These are phyloP conservation scores for Apiospora arundinis DNA, from an alignment of 2,329 filamentous ascomycete genomes.

Conservation along the genomic window DNA sequence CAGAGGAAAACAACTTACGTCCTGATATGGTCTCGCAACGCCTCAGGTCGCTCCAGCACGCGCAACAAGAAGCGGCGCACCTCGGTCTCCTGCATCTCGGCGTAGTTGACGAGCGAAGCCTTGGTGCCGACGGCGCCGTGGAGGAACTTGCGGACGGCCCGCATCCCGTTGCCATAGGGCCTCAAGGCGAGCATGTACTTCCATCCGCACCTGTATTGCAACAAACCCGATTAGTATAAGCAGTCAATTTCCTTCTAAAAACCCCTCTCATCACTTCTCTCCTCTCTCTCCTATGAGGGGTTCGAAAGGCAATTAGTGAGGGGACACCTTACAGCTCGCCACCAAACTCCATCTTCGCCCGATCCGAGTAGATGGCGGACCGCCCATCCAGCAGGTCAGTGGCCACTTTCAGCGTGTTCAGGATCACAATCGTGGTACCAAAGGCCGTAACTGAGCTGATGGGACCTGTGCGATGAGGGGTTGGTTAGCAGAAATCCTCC, in stretches of 20 bases:
- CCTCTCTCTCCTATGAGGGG: too few relatives aligned
- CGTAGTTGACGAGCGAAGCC: constrained; percentile 44
- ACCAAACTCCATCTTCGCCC: constrained; percentile 41
- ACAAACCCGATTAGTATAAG: constrained; percentile 3
- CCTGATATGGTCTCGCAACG: constrained; percentile 48
- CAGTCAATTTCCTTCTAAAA: background rate
- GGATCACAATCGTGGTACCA: constrained; percentile 48
- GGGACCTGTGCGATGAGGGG: constrained; percentile 26
- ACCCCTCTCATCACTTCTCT: too few relatives aligned
- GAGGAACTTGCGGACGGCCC: constrained; percentile 52
- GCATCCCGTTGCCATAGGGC: constrained; percentile 45
- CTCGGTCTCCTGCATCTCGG: constrained; percentile 51
- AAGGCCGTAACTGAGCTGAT: constrained; percentile 49
- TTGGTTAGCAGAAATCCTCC: too few relatives aligned
- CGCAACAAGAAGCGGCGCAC: constrained; percentile 50
- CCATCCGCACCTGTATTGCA: constrained; percentile 41
- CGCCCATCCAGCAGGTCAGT: constrained; percentile 46
- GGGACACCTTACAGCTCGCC: constrained; percentile 43
- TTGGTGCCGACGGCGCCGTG: constrained; percentile 53
- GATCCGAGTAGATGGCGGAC: constrained; percentile 42
- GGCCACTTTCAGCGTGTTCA: constrained; percentile 45
- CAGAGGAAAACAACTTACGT: too few relatives aligned
- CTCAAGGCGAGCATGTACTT: constrained; percentile 42
- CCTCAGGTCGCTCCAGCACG: constrained; percentile 45
- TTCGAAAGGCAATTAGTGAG: background rate